Base-by-base conservation (phyloP, 306 rosid species). In the Myrica gale region DNA sequence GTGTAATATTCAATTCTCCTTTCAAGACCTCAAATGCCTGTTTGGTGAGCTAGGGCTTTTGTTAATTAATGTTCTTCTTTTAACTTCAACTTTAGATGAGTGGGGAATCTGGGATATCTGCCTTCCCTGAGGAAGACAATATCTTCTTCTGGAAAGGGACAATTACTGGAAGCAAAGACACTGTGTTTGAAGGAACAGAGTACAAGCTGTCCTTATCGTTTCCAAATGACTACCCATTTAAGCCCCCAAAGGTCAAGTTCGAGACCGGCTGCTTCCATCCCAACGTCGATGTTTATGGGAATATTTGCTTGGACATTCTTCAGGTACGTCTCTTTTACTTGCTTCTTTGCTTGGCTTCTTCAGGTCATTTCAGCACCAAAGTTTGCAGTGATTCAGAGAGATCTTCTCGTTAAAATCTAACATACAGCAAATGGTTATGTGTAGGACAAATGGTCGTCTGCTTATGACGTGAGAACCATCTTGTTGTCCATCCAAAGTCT, bases 81-180 rank as follows among this genome's bases (percentile, higher is more conserved):
- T 42, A 79, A 15, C 8, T 68, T 62, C 48, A 39, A 78, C 77
- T 80, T 7, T 50, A 94, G 98, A 94, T 94, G 98, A 85, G 98
- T 67, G 99, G 97, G 44, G 98, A 92, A 71, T 80, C 94, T 19
- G 97, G 97, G 47, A 82, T 96, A 72, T 96, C 99, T 55, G 99
- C 92, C 0, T 96, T 96, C 54, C 99, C 99, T 15, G 99, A 90
- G 65, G 99, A 90, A 83, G 98, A 96, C 78, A 96, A 96, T 86
- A 92, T 92, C 51, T 85, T 96, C 73, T 88, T 90, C 76, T 96
- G 98, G 99, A 96, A 92, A 88, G 98, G 99, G 71, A 96, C 98
- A 55, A 96, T 96, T 42, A 75, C 76, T 1, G 99, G 99, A 84
- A 96, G 98, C 91, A 87, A 92, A 82, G 98, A 92, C 7, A 92